Base-by-base conservation (phyloP, 1,284 basidiomycete genomes). In the Ganoderma lingzhi region DNA sequence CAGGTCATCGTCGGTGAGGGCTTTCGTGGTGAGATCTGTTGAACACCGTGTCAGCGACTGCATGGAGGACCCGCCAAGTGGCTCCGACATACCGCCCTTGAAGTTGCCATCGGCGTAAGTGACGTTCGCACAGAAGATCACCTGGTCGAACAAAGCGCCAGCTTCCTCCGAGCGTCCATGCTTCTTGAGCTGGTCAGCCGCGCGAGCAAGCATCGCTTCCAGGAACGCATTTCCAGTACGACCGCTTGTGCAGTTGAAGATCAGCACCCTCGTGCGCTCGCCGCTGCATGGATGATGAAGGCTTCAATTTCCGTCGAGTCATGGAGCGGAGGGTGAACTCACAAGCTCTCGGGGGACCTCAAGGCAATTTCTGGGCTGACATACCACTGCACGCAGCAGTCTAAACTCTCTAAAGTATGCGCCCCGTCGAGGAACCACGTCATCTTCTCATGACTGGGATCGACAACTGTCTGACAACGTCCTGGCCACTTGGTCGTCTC, bases 161-260 rank as follows among this genome's bases (percentile, higher is more conserved):
- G 82, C 74, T 19, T 79, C 76, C 63, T 86, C 84, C 37, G 78
- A 64, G 60, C 80, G 78, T 51, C 79, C 74, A 69, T 87, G 77
- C 39, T 80, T 71, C 71, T 82, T 75, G 44, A 92, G 82, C 68
- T 86, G 89, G 5, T 77, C 75, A n/a, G 81, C 80, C 39, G 84
- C 82, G 51, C 82, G 85, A 1, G 82, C 78, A 42, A 90, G 79
- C 12, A 98, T 85, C 0, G 88, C 82, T 3, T 81, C 81, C 23
- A 99, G 84, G 78, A 99, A 92, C 0, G 84, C 82, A 60, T 86
- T 81, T 2, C 93, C 96, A 6, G 94, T 93, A 41, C 98, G 90
- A 8, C 96, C 97, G 66, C 88, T 92, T 2, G 97, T 98, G 82
- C 96, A 99, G 82, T 99, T 99, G 85, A 99, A 99, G 44, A 99